Evolutionary conservation across 345 rosid genomes (phyloP).

Genomic region (Populus deltoides): DNA sequence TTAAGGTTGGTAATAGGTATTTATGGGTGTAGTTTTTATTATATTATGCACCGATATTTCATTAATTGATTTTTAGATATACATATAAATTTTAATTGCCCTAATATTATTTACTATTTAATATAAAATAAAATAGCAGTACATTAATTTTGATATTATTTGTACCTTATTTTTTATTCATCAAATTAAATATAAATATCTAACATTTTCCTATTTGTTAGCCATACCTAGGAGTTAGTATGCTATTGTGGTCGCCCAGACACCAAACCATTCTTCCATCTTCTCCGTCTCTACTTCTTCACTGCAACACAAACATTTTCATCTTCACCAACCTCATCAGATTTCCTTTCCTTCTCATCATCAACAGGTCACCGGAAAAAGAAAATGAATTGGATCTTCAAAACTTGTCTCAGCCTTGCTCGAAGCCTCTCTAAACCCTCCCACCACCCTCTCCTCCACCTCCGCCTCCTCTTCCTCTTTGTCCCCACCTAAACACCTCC

Average conservation of each 20-base stretch:
- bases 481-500: slow-evolving; percentile 60
- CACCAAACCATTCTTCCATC: neutral
- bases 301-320: neutral
- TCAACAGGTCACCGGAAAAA: slow-evolving; percentile 16
- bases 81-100: too few relatives aligned
- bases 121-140: too few relatives aligned
- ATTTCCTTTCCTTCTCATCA: slow-evolving; percentile 1
- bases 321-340: neutral
- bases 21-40: too few relatives aligned
- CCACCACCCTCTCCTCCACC: slow-evolving; percentile 59
- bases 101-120: too few relatives aligned
- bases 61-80: too few relatives aligned
- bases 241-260: neutral
- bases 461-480: slow-evolving; percentile 76
- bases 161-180: too few relatives aligned
- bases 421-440: slow-evolving; percentile 39
- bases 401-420: slow-evolving; percentile 17
- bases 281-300: neutral
- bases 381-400: slow-evolving; percentile 45
- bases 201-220: neutral
- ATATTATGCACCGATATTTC: too few relatives aligned
- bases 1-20: neutral
- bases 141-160: too few relatives aligned
- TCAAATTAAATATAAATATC: too few relatives aligned
- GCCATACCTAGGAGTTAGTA: too few relatives aligned